These are phyloP conservation scores for Amauroascus verrucosus DNA, from an alignment of 2,329 filamentous ascomycete genomes.

Conservation along the genomic window DNA sequence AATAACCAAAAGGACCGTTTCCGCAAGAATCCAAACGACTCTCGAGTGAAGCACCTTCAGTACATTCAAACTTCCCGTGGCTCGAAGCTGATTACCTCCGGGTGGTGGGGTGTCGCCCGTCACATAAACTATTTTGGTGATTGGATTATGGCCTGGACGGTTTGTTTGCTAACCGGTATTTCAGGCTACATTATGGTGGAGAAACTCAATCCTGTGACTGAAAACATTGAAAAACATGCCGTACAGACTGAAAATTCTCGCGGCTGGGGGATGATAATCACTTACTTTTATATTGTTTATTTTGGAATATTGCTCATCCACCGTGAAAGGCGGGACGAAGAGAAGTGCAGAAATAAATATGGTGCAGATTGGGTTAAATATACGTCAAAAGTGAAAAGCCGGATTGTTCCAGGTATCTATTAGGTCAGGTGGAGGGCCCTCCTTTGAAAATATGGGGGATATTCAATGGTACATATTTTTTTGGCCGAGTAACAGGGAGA, in stretches of 20 bases:
- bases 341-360: slow-evolving; percentile 85
- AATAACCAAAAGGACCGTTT: slow-evolving; percentile 95
- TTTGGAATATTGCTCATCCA: slow-evolving; percentile 81
- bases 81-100: slow-evolving; percentile 68
- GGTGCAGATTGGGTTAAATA: slow-evolving; percentile 87
- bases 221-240: slow-evolving; percentile 59
- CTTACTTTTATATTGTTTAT: slow-evolving; percentile 91
- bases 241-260: slow-evolving; percentile 62
- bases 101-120: slow-evolving; percentile 86
- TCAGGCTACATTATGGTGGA: slow-evolving; percentile 66
- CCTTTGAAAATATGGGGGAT: background rate
- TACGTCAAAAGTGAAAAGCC: slow-evolving; percentile 67
- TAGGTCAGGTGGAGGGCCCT: slow-evolving; percentile 30
- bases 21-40: slow-evolving; percentile 74
- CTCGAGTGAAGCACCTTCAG: slow-evolving; percentile 65
- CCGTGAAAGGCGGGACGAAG: slow-evolving; percentile 75
- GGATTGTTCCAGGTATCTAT: slow-evolving; percentile 79
- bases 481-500: background rate
- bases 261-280: slow-evolving; percentile 78
- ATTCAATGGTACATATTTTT: background rate
- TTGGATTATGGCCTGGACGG: slow-evolving; percentile 89
- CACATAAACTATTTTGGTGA: slow-evolving; percentile 96
- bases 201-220: slow-evolving; percentile 39
- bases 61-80: slow-evolving; percentile 78
- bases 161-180: slow-evolving; percentile 73